Conservation (phyloP, 169 alveolate species). For the Plasmodium fragile region DNA sequence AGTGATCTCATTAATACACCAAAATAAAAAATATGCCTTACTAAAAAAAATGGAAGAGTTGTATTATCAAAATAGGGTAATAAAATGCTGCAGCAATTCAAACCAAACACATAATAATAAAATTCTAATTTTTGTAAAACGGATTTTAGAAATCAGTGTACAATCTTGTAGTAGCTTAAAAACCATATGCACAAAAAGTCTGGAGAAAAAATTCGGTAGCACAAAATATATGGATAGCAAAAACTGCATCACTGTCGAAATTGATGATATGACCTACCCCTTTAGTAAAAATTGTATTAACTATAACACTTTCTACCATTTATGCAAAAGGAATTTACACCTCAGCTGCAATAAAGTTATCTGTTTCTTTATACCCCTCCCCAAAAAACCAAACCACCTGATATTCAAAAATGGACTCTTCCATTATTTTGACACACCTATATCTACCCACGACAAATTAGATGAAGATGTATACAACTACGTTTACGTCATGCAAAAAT, state of each 20-base stretch:
- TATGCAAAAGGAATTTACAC: slow-evolving; percentile 36
- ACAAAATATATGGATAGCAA: slow-evolving; percentile 31
- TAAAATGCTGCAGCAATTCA: slow-evolving; percentile 35
- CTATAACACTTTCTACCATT: slow-evolving; percentile 28
- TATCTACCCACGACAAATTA: slow-evolving; percentile 4
- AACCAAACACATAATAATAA: slow-evolving; percentile 28
- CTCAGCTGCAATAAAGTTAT: slow-evolving; percentile 38
- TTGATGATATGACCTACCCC: slow-evolving; percentile 10
- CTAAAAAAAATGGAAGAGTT: slow-evolving; percentile 62
- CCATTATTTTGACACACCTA: slow-evolving; percentile 36
- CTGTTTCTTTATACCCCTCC: slow-evolving; percentile 42
- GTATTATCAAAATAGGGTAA: slow-evolving; percentile 30
- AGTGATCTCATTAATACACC: slow-evolving; percentile 38
- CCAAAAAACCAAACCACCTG: slow-evolving; percentile 43
- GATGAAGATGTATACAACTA: slow-evolving; percentile 59
- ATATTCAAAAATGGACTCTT: slow-evolving; percentile 25
- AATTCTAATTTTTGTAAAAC: slow-evolving; percentile 23
- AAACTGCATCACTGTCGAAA: slow-evolving; percentile 24
- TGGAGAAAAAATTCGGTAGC: slow-evolving; percentile 54
- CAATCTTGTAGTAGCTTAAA: neutral
- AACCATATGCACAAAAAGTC: slow-evolving; percentile 4
- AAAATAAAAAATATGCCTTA: slow-evolving; percentile 34
- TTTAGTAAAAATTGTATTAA: slow-evolving; percentile 18
- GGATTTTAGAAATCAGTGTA: slow-evolving; percentile 34
- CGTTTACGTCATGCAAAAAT: slow-evolving; percentile 49